Evolutionary conservation across 306 rosid genomes (phyloP).

Genomic region (Cercis canadensis): DNA sequence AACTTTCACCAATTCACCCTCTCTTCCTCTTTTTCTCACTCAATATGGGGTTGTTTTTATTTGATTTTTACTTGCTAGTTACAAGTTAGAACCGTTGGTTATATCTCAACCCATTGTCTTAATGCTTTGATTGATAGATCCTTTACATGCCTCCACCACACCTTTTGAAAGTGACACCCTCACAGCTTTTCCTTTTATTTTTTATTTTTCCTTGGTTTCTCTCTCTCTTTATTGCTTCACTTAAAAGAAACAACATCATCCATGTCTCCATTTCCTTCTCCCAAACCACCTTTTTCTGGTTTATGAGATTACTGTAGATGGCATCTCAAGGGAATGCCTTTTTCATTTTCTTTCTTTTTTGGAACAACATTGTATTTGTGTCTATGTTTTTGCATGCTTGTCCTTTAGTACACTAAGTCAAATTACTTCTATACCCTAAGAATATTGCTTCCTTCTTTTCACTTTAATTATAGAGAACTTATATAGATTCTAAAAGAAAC

Average conservation of each 20-base stretch:
- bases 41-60: neutral
- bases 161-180: constrained; percentile 54
- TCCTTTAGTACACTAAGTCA: neutral
- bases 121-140: constrained; percentile 42
- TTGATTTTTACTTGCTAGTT: constrained; percentile 38
- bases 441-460: neutral
- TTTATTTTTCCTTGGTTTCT: neutral
- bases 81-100: constrained; percentile 41
- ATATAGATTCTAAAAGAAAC: no score
- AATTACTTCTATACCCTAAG: neutral
- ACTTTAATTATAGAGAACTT: no score
- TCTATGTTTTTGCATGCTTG: constrained; percentile 21
- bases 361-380: constrained; percentile 18
- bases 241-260: constrained; percentile 52
- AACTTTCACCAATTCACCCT: constrained; percentile 19
- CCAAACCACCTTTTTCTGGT: constrained; percentile 31
- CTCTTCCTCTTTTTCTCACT: neutral
- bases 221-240: constrained; percentile 45
- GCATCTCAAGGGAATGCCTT: no score
- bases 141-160: constrained; percentile 42
- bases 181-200: constrained; percentile 16
- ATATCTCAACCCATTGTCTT: constrained; percentile 20
- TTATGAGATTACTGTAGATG: constrained; percentile 34
- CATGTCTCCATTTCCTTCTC: constrained; percentile 34
- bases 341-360: constrained; percentile 6